Evolutionary conservation across 352 stramenopile genomes (phyloP).

Genomic region (Aphanomyces cochlioides): DNA sequence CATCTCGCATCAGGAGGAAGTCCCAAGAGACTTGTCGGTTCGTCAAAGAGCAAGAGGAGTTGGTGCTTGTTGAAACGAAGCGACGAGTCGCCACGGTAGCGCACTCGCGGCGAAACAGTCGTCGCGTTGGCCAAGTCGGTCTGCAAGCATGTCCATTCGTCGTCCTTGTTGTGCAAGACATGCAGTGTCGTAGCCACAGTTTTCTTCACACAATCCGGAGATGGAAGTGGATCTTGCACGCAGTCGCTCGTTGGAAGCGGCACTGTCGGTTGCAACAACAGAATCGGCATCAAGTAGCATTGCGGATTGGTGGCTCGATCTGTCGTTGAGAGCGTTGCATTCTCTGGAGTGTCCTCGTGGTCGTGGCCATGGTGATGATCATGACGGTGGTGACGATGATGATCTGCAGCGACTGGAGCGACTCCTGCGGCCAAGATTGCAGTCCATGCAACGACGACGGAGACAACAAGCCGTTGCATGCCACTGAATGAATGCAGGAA

Average conservation of each 20-base stretch:
- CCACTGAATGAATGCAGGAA: too few relatives aligned
- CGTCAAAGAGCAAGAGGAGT: slow-evolving; percentile 60
- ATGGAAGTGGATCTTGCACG: slow-evolving; percentile 64
- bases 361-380: too few relatives aligned
- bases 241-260: slow-evolving; percentile 58
- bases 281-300: slow-evolving; percentile 25
- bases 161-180: slow-evolving; percentile 56
- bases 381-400: too few relatives aligned
- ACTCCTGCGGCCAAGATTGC: too few relatives aligned
- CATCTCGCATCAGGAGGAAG: slow-evolving; percentile 63
- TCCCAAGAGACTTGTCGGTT: slow-evolving; percentile 45
- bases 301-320: slow-evolving; percentile 6
- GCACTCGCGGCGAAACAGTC: slow-evolving; percentile 41
- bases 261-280: neutral
- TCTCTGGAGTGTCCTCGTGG: too few relatives aligned
- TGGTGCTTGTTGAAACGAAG: slow-evolving; percentile 79
- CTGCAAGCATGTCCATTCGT: slow-evolving; percentile 55
- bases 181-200: slow-evolving; percentile 48
- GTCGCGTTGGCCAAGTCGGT: slow-evolving; percentile 42
- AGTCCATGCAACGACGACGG: too few relatives aligned
- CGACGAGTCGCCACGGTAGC: slow-evolving; percentile 75
- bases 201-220: slow-evolving; percentile 62
- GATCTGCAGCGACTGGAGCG: too few relatives aligned
- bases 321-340: neutral
- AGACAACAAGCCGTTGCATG: too few relatives aligned